phyloP scores from a whole-genome alignment of 768 basidiomycete species.

The Boletus sensibilis region DNA sequence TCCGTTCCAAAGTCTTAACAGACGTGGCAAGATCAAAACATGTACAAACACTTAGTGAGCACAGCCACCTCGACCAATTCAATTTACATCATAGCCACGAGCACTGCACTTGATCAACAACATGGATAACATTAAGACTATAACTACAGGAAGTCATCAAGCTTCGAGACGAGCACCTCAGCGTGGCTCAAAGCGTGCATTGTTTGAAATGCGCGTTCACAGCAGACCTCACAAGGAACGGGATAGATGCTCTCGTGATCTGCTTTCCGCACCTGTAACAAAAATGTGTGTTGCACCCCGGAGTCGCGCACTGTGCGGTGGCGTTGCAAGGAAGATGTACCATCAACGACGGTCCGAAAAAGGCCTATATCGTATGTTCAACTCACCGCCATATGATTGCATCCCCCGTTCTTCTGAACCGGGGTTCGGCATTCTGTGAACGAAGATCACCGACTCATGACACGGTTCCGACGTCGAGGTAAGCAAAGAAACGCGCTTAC shows the following conservation, averaged over 20 bases:
- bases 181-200: constrained; percentile 28
- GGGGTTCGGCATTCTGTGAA: constrained; percentile 42
- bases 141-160: background rate
- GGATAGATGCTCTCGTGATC: constrained; percentile 40
- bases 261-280: constrained; percentile 51
- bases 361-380: background rate
- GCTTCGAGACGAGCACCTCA: background rate
- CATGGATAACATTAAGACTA: background rate
- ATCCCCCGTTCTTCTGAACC: constrained; percentile 52
- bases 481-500: constrained; percentile 28
- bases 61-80: constrained; percentile 17
- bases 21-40: constrained; percentile 35
- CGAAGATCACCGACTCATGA: background rate
- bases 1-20: constrained; percentile 15
- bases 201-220: constrained; percentile 35
- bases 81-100: too few species aligned
- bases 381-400: constrained; percentile 61
- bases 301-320: constrained; percentile 44
- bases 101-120: background rate
- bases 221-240: constrained; percentile 31
- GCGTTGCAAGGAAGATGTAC: background rate
- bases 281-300: constrained; percentile 57
- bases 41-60: constrained; percentile 17
- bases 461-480: background rate
- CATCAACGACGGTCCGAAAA: background rate